Percentiles rank a stretch among this genome's conserved stretches.
Evolutionary conservation across 2,329 filamentous ascomycete genomes (phyloP).

Genomic region (Penicillium expansum): DNA sequence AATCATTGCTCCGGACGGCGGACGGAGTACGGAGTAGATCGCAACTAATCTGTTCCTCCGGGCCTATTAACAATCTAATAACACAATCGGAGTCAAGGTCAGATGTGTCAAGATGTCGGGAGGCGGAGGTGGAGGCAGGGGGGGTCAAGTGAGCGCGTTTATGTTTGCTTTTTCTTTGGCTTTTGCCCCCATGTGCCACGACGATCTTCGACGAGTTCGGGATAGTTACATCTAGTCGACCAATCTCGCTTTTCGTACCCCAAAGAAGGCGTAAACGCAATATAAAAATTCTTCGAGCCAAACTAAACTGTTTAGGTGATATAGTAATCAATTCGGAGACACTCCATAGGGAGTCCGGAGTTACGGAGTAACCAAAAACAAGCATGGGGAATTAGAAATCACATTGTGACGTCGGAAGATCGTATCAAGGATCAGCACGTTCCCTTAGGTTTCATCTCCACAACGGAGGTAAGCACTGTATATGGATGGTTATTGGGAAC

Average conservation of each 20-base stretch:
- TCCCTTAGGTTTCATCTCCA: background rate
- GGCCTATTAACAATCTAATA: background rate
- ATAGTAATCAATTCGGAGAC: background rate
- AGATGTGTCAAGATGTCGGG: constrained; percentile 4
- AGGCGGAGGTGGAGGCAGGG: background rate
- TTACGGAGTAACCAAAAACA: background rate
- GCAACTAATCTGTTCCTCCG: background rate
- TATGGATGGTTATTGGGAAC: background rate
- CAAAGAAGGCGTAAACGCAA: background rate
- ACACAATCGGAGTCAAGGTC: background rate
- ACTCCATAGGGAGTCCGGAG: background rate
- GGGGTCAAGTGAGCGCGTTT: constrained; percentile 1
- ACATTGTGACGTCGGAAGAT: background rate
- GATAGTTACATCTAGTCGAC: background rate
- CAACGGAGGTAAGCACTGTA: constrained; percentile 6
- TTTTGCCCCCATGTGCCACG: constrained; percentile 5
- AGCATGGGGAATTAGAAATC: background rate
- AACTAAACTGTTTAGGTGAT: background rate
- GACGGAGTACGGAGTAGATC: background rate
- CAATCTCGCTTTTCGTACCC: background rate
- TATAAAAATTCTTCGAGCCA: background rate
- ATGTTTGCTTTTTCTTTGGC: constrained; percentile 1
- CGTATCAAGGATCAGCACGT: background rate
- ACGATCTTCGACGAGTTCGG: constrained; percentile 2
- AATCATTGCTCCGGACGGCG: background rate